phyloP scores from a whole-genome alignment of 371 early-diverging fungal species.

The Mucor indicus region DNA sequence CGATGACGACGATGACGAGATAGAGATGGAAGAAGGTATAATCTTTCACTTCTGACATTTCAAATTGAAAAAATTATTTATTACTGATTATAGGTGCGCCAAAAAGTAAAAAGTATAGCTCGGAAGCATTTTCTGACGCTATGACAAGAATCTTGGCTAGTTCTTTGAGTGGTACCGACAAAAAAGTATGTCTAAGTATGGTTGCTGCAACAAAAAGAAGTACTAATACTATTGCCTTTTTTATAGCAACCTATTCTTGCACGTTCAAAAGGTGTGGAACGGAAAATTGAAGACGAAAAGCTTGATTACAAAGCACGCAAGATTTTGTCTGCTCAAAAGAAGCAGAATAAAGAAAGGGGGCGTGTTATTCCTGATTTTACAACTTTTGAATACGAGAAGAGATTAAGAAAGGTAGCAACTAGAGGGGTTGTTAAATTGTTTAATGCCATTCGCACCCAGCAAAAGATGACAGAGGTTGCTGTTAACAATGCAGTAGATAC shows the following conservation, averaged over 20 bases:
- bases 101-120: constrained; percentile 43
- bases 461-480: constrained; percentile 64
- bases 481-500: constrained; percentile 39
- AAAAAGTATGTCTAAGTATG: constrained; percentile 21
- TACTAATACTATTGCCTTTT: not conserved
- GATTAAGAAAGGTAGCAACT: constrained; percentile 79
- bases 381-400: constrained; percentile 75
- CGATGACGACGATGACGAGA: constrained; percentile 16
- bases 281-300: constrained; percentile 73
- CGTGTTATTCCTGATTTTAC: constrained; percentile 65
- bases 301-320: constrained; percentile 76
- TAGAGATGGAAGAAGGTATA: constrained; percentile 10
- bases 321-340: constrained; percentile 64
- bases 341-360: constrained; percentile 55
- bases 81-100: constrained; percentile 6
- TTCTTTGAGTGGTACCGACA: constrained; percentile 47
- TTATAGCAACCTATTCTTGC: constrained; percentile 71
- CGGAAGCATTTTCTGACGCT: constrained; percentile 57
- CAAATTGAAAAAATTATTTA: not conserved
- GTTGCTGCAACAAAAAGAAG: too few species aligned
- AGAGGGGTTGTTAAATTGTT: constrained; percentile 84
- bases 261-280: constrained; percentile 67
- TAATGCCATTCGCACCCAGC: constrained; percentile 80
- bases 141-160: constrained; percentile 70
- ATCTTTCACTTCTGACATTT: not conserved